Conservation (phyloP, 768 basidiomycete genomes). For the Boletus edulis region DNA sequence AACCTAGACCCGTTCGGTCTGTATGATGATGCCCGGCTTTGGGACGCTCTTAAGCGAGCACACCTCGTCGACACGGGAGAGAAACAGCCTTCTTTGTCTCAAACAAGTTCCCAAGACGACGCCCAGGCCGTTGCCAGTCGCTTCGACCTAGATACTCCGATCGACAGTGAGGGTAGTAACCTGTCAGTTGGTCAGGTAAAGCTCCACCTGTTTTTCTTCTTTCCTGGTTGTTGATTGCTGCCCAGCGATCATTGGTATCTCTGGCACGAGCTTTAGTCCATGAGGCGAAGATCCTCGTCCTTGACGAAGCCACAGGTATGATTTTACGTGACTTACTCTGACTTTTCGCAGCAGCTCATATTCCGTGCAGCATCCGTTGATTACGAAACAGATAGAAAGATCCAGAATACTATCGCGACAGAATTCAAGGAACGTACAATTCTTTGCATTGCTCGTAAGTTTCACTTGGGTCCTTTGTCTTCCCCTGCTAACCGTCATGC, state of each 20-base stretch:
- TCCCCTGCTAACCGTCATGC: conserved; percentile 3
- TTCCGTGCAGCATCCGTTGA: conserved; percentile 68
- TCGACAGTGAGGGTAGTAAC: conserved; percentile 88
- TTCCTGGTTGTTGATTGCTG: conserved; percentile 32
- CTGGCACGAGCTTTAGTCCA: conserved; percentile 89
- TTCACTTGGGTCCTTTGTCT: neutral
- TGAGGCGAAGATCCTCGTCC: conserved; percentile 76
- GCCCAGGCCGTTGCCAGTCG: conserved; percentile 41
- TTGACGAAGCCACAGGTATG: conserved; percentile 85
- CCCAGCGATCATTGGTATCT: conserved; percentile 76
- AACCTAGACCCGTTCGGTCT: conserved; percentile 90
- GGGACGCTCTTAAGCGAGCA: conserved; percentile 85
- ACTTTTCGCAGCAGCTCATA: neutral
- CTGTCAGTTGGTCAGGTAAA: conserved; percentile 60
- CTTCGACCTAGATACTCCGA: conserved; percentile 78
- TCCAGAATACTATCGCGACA: conserved; percentile 84
- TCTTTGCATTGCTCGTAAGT: conserved; percentile 82
- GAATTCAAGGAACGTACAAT: conserved; percentile 86
- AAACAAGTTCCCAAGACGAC: conserved; percentile 37
- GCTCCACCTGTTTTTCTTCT: neutral
- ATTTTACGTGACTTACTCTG: neutral
- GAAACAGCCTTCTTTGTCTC: conserved; percentile 20
- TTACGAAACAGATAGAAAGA: conserved; percentile 86
- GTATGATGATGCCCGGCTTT: conserved; percentile 76
- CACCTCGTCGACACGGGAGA: conserved; percentile 66